Percentiles rank a stretch among this genome's conserved stretches.
phyloP scores from a whole-genome alignment of 305 asterid species.

The Andrographis paniculata region DNA sequence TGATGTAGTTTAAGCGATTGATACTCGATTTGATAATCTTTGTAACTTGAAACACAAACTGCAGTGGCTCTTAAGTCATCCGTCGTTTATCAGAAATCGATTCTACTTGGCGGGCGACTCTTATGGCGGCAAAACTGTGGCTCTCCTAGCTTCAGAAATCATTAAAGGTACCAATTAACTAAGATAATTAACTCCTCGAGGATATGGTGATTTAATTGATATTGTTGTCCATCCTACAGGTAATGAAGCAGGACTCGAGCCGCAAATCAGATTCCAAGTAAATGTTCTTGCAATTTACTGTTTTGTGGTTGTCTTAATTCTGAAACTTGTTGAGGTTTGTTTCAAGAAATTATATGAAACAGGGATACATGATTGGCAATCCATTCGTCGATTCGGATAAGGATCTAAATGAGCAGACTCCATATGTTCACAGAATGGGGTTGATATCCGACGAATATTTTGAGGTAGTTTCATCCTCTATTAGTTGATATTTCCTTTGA shows the following conservation, averaged over 20 bases:
- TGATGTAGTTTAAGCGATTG: background rate
- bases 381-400: conserved; percentile 2
- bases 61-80: conserved; percentile 52
- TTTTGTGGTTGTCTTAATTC: too few relatives aligned
- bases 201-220: background rate
- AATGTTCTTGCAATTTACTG: too few relatives aligned
- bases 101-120: conserved; percentile 44
- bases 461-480: conserved; percentile 26
- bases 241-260: conserved; percentile 37
- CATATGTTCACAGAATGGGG: conserved; percentile 50
- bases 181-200: background rate
- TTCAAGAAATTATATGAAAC: background rate
- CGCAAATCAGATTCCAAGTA: conserved; percentile 37
- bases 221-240: conserved; percentile 21
- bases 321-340: too few relatives aligned
- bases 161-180: conserved; percentile 22
- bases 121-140: conserved; percentile 37
- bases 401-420: conserved; percentile 26
- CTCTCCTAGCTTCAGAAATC: conserved; percentile 33
- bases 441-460: conserved; percentile 47
- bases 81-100: conserved; percentile 30
- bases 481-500: too few relatives aligned
- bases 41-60: background rate
- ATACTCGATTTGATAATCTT: too few relatives aligned
- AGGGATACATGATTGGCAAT: conserved; percentile 63